Base-by-base conservation (phyloP, 2,329 filamentous ascomycete genomes). In the Zymoseptoria ardabiliae region DNA sequence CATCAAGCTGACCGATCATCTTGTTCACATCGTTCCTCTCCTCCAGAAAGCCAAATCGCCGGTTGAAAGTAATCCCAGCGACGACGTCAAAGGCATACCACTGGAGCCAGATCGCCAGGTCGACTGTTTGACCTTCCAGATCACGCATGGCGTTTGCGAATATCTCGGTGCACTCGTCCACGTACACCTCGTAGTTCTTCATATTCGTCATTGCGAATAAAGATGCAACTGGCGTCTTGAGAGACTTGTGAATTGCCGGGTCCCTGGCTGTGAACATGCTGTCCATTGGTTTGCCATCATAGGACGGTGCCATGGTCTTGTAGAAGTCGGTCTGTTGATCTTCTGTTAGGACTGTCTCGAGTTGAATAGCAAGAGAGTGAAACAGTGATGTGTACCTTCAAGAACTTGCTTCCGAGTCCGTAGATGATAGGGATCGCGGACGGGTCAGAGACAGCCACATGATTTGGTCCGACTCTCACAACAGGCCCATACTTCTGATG, bases 151-250 rank as follows among this genome's bases (percentile, higher is more conserved):
- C 56, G 7, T 49, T 49, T 17, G 63, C 60, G 70, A 91, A 91
- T 3, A 89, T 73, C 61, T 82, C 82, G 0, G 87, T 86, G 0
- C 86, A 90, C 59, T 85, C 86, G 69, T 89, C 87, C 50, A 92
- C 88, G 49, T 89, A 85, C 0, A 88, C 87, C 69, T 93, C 89
- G 65, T 90, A 90, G 68, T 89, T 85, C 11, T 90, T 83, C 6
- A 92, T 76, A 0, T 86, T 82, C 7, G 82, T 87, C 86, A 91
- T 28, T 8, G 65, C 62, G 51, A 66, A 67, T 7, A 60, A 23
- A 9, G 54, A 55, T 11, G 65, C 64, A 17, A 67, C 52, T 2
- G 65, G 61, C 2, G 62, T 57, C 50, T 62, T 76, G 58, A 64
- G 62, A 8, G 23, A 21, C 28, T 55, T 58, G 56, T 61, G 56